These are phyloP conservation scores for Cyclotella choctawhatcheeana DNA, from an alignment of 108 stramenopile species.

Conservation along the genomic window DNA sequence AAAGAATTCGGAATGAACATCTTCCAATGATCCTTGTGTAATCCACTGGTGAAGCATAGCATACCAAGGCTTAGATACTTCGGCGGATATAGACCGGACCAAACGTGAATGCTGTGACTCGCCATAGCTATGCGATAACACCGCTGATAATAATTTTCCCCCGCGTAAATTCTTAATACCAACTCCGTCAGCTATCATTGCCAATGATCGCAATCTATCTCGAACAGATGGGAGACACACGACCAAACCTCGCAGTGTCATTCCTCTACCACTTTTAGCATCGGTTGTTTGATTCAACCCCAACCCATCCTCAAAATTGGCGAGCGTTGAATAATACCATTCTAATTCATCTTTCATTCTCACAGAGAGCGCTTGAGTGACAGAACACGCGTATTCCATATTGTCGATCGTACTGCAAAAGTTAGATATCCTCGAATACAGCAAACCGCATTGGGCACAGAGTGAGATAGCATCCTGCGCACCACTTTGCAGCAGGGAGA, in stretches of 20 bases:
- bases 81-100: constrained; percentile 69
- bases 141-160: constrained; percentile 78
- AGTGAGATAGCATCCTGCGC: constrained; percentile 71
- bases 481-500: constrained; percentile 66
- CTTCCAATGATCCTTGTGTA: constrained; percentile 69
- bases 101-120: constrained; percentile 71
- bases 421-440: constrained; percentile 63
- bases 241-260: constrained; percentile 70
- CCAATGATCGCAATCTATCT: constrained; percentile 65
- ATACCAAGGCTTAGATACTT: constrained; percentile 76
- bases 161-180: constrained; percentile 62
- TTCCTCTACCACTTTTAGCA: background rate
- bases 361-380: constrained; percentile 75
- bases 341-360: constrained; percentile 69
- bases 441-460: constrained; percentile 88
- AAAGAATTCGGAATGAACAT: constrained; percentile 85
- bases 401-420: constrained; percentile 54
- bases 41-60: constrained; percentile 70
- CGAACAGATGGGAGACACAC: constrained; percentile 69
- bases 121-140: constrained; percentile 80
- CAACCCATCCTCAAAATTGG: constrained; percentile 73
- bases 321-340: constrained; percentile 73
- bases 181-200: constrained; percentile 78
- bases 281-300: background rate
- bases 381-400: constrained; percentile 59